phyloP scores from a whole-genome alignment of 108 stramenopile genomes.

The Pseudonitzschia multistriata region DNA sequence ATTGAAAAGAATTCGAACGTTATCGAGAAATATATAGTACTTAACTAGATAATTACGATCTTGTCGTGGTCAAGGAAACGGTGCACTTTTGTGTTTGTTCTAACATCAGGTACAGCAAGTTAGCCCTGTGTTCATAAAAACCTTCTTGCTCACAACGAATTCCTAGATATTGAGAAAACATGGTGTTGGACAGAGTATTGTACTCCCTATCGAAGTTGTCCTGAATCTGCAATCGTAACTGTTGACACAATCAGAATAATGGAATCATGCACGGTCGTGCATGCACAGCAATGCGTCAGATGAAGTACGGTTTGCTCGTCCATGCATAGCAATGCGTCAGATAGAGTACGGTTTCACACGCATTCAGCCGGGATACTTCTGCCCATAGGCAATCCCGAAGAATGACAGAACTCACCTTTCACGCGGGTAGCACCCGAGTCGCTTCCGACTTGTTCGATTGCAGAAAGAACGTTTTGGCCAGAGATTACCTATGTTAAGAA shows the following conservation, averaged over 20 bases:
- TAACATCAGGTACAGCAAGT: no score
- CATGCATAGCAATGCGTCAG: no score
- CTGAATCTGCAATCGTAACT: slow-evolving; percentile 48
- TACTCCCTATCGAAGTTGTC: slow-evolving; percentile 40
- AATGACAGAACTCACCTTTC: slow-evolving; percentile 36
- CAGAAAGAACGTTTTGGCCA: slow-evolving; percentile 89
- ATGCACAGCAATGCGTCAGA: not conserved
- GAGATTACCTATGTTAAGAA: slow-evolving; percentile 15
- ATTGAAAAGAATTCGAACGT: not conserved
- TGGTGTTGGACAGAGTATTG: not conserved
- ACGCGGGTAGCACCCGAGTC: slow-evolving; percentile 82
- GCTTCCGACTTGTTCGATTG: slow-evolving; percentile 91
- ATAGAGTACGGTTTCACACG: not conserved
- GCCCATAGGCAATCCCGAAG: not conserved
- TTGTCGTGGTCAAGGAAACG: no score
- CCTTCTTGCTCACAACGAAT: no score
- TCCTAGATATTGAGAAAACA: no score
- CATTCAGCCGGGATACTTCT: not conserved
- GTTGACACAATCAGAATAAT: not conserved
- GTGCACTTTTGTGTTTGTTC: no score
- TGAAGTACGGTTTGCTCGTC: no score
- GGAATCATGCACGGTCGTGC: not conserved
- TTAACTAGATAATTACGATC: no score
- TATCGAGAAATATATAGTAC: no score
- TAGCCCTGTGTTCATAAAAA: not conserved